These are phyloP conservation scores for Pestalotiopsis sp. DNA, from an alignment of 2,329 filamentous ascomycete genomes.

Conservation along the genomic window DNA sequence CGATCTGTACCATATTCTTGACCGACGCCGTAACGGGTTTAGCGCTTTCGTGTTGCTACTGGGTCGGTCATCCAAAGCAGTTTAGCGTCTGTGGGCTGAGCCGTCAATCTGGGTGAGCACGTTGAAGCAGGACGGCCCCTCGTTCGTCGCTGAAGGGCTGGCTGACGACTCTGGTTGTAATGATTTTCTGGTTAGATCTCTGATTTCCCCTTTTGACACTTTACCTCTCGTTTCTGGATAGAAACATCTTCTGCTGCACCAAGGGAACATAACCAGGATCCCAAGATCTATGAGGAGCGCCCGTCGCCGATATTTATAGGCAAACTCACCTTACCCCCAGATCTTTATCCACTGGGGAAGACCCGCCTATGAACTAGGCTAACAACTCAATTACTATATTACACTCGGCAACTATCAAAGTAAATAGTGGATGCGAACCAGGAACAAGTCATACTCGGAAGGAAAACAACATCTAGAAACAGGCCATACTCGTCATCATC, in stretches of 20 bases:
- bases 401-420: no score
- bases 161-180: neutral
- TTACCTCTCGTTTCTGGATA: neutral
- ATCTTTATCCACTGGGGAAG: no score
- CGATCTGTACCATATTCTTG: constrained; percentile 11
- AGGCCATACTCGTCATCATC: neutral
- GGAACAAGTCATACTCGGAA: neutral
- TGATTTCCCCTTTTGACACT: neutral
- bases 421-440: no score
- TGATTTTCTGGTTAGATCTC: no score
- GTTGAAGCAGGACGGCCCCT: constrained; percentile 21
- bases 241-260: no score
- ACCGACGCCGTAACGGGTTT: constrained; percentile 26
- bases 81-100: constrained; percentile 27
- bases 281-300: no score
- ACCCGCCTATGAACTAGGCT: no score
- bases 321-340: no score
- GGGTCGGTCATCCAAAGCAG: constrained; percentile 32
- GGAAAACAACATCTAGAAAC: neutral
- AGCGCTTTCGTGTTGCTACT: constrained; percentile 16
- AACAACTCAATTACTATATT: no score
- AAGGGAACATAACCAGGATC: no score
- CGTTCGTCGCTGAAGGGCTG: neutral
- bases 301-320: no score
- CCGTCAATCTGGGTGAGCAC: constrained; percentile 12